Percentiles rank a stretch among this genome's conserved stretches.
Evolutionary conservation across 768 basidiomycete species (phyloP).

Genomic region (Calocera cornea): DNA sequence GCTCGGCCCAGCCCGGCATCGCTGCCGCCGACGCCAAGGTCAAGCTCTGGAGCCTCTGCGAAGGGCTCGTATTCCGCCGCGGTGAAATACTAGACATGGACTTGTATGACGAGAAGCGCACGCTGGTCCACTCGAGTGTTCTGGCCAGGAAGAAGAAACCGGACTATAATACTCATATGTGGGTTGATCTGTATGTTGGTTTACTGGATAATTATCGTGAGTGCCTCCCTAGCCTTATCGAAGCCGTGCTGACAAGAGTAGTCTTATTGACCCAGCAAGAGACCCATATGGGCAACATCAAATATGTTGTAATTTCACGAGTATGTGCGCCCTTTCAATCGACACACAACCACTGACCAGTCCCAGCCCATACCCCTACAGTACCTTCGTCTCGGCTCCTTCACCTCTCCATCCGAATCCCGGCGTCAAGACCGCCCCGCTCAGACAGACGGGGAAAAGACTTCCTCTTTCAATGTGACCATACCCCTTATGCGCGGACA

Average conservation of each 20-base stretch:
- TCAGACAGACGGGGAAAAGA: background rate
- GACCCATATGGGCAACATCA: background rate
- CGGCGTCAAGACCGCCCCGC: slow-evolving; percentile 42
- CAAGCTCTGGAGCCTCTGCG: slow-evolving; percentile 69
- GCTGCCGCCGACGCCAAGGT: slow-evolving; percentile 83
- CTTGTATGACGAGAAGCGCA: slow-evolving; percentile 59
- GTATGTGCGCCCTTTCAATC: slow-evolving; percentile 30
- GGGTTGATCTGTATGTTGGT: slow-evolving; percentile 54
- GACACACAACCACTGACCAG: slow-evolving; percentile 6
- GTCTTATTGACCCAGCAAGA: background rate
- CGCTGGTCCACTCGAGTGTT: slow-evolving; percentile 51
- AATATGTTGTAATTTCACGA: slow-evolving; percentile 39
- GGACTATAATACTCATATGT: slow-evolving; percentile 54
- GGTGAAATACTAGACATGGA: slow-evolving; percentile 88
- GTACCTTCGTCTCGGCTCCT: slow-evolving; percentile 58
- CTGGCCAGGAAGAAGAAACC: slow-evolving; percentile 47
- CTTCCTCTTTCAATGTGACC: background rate
- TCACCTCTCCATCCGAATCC: slow-evolving; percentile 41
- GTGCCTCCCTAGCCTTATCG: slow-evolving; percentile 15
- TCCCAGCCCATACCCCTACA: slow-evolving; percentile 64
- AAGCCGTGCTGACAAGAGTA: background rate
- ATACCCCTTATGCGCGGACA: background rate
- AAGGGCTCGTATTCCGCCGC: slow-evolving; percentile 56
- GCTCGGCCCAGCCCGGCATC: slow-evolving; percentile 80
- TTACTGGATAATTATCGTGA: slow-evolving; percentile 67